Evolutionary conservation across 2,329 filamentous ascomycete species (phyloP).

Genomic region (Pseudocercospora fuligena): DNA sequence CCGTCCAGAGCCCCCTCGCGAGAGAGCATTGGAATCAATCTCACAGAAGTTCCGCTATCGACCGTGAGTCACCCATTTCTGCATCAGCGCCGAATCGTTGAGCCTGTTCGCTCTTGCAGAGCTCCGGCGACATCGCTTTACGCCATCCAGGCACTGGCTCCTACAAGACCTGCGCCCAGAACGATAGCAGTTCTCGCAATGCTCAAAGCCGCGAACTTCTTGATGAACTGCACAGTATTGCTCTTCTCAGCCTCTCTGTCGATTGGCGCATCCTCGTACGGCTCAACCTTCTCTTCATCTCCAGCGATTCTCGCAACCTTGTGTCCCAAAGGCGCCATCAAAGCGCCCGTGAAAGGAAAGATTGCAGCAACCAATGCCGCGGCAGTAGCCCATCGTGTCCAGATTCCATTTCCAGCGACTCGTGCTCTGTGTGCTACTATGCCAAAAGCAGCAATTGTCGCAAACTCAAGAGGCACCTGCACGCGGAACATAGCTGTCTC

Average conservation of each 20-base stretch:
- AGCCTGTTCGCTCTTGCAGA: neutral
- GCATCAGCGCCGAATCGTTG: neutral
- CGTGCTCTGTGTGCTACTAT: conserved; percentile 29
- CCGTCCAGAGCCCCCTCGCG: too few relatives aligned
- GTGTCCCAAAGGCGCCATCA: conserved; percentile 35
- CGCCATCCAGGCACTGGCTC: neutral
- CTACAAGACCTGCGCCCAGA: conserved; percentile 19
- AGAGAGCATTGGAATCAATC: too few relatives aligned
- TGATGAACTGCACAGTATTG: conserved; percentile 37
- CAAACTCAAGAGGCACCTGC: conserved; percentile 32
- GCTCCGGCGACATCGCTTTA: neutral
- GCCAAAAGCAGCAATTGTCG: conserved; percentile 30
- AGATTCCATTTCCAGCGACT: conserved; percentile 13
- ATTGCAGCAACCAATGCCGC: conserved; percentile 29
- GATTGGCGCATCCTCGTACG: conserved; percentile 38
- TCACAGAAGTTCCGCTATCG: too few relatives aligned
- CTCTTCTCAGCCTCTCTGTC: conserved; percentile 37
- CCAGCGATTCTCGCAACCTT: conserved; percentile 36
- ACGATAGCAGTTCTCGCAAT: conserved; percentile 26
- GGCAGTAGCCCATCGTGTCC: conserved; percentile 33
- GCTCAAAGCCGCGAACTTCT: conserved; percentile 32
- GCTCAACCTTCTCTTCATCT: conserved; percentile 37
- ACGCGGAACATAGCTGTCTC: conserved; percentile 29
- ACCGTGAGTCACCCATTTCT: neutral
- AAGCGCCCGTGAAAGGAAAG: conserved; percentile 32